Conservation (phyloP, 1,284 basidiomycete species). For the Cryptococcus sp. region DNA sequence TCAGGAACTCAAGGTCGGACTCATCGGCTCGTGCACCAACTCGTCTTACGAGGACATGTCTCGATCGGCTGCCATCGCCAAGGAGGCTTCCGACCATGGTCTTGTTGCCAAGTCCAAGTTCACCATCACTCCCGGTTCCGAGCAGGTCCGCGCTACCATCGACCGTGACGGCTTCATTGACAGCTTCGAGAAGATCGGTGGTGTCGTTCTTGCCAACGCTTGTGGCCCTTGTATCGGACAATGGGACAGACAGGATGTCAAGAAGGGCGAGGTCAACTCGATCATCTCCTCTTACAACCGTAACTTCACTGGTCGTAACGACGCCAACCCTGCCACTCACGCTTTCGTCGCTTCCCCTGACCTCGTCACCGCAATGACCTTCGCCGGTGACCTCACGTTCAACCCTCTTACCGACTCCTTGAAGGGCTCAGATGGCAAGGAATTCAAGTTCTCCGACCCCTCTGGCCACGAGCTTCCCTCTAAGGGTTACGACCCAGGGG, state of each 20-base stretch:
- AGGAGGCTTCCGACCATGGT: conserved; percentile 68
- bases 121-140: conserved; percentile 97
- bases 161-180: conserved; percentile 92
- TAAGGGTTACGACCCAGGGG: conserved; percentile 91
- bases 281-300: conserved; percentile 99
- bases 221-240: conserved; percentile 99
- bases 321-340: conserved; percentile 98
- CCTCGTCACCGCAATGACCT: conserved; percentile 94
- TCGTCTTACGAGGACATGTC: conserved; percentile 99
- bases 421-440: conserved; percentile 87
- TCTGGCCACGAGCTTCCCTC: conserved; percentile 89
- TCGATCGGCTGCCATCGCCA: conserved; percentile 90
- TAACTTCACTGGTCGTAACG: conserved; percentile 99
- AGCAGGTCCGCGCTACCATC: conserved; percentile 97
- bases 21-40: conserved; percentile 99
- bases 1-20: conserved; percentile 90
- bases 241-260: conserved; percentile 95
- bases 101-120: conserved; percentile 89
- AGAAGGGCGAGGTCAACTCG: conserved; percentile 95
- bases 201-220: conserved; percentile 94
- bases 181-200: conserved; percentile 83
- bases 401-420: conserved; percentile 94
- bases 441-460: conserved; percentile 94
- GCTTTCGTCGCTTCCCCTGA: conserved; percentile 98
- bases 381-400: conserved; percentile 91